phyloP scores from a whole-genome alignment of 441 rosid genomes.

The Euphorbia schlechtendalii region DNA sequence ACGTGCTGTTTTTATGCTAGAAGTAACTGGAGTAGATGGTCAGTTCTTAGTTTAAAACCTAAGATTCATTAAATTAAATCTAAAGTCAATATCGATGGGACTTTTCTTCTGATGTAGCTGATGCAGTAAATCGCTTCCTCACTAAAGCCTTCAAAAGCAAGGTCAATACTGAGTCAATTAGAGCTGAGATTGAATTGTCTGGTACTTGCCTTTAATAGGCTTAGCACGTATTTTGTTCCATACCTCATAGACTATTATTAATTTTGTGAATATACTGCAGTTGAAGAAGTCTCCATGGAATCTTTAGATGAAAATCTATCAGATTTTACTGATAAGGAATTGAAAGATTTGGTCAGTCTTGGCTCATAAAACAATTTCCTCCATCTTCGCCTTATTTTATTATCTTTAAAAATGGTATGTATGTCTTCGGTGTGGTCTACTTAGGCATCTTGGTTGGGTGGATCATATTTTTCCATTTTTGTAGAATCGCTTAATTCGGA shows the following conservation, averaged over 20 bases:
- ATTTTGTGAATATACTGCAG: constrained; percentile 34
- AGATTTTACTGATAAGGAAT: constrained; percentile 47
- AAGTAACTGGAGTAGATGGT: constrained; percentile 76
- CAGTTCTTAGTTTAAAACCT: not conserved
- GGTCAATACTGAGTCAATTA: too few species aligned
- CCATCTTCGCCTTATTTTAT: not conserved
- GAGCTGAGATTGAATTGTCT: constrained; percentile 59
- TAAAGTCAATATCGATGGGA: constrained; percentile 30
- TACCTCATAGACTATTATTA: constrained; percentile 13
- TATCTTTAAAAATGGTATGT: not conserved
- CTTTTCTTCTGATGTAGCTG: too few species aligned
- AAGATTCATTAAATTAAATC: constrained; percentile 38
- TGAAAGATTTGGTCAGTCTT: constrained; percentile 64
- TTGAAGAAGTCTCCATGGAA: constrained; percentile 55
- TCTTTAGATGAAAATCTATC: constrained; percentile 41
- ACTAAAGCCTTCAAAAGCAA: too few species aligned
- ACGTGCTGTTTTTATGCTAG: constrained; percentile 58
- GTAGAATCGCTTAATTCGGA: constrained; percentile 44
- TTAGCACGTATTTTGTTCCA: not conserved
- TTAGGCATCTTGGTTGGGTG: constrained; percentile 88
- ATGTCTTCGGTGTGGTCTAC: constrained; percentile 8
- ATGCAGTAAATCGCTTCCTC: too few species aligned
- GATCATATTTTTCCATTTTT: constrained; percentile 53
- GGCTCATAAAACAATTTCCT: constrained; percentile 5
- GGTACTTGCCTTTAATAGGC: constrained; percentile 40